Conservation (phyloP, 495 filamentous ascomycete genomes). For the Tirmania nivea region DNA sequence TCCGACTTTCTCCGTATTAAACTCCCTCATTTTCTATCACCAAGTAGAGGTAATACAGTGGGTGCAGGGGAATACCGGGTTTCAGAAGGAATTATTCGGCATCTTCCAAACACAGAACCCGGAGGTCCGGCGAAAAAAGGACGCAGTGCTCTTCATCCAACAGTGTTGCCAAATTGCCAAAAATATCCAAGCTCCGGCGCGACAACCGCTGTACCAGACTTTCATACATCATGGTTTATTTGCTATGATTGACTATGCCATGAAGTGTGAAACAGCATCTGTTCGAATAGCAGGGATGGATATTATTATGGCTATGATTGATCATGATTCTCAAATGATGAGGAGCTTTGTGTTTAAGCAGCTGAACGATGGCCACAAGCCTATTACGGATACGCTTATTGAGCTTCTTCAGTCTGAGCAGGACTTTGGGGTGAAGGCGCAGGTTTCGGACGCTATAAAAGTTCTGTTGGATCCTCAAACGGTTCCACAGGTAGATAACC, state of each 20-base stretch:
- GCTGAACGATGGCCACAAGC: constrained; percentile 63
- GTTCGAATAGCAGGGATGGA: constrained; percentile 87
- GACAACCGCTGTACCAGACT: constrained; percentile 63
- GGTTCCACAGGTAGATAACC: constrained; percentile 29
- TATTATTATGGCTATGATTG: constrained; percentile 79
- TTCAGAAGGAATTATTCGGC: constrained; percentile 71
- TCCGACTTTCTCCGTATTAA: constrained; percentile 90
- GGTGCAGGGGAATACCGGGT: constrained; percentile 53
- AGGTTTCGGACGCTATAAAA: constrained; percentile 89
- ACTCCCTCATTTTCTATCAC: constrained; percentile 95
- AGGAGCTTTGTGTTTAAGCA: constrained; percentile 78
- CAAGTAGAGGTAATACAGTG: constrained; percentile 95
- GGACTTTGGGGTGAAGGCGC: constrained; percentile 85
- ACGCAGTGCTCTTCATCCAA: constrained; percentile 89
- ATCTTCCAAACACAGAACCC: constrained; percentile 51
- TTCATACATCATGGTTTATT: constrained; percentile 78
- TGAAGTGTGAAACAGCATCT: constrained; percentile 61
- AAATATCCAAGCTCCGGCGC: constrained; percentile 61
- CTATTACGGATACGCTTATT: constrained; percentile 82
- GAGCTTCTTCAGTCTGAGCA: constrained; percentile 77
- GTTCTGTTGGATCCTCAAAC: constrained; percentile 73
- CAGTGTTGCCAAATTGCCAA: constrained; percentile 90
- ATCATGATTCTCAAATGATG: constrained; percentile 88
- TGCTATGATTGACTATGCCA: constrained; percentile 72
- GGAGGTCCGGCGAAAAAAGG: constrained; percentile 57